Conservation (phyloP, 345 rosid species). For the thale cress (Arabidopsis thaliana) region DNA sequence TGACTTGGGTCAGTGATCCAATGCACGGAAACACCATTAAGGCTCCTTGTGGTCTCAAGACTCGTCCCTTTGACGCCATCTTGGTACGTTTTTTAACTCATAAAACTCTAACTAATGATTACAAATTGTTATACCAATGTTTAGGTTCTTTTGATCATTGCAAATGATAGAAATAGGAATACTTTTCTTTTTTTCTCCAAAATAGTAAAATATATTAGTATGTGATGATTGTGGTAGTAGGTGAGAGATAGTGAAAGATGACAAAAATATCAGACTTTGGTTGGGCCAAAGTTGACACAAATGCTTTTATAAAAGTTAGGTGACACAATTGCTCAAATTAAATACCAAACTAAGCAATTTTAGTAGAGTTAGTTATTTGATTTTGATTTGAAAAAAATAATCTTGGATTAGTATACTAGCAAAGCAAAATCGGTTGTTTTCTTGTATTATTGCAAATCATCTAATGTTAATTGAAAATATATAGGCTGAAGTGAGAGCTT, state of each 20-base stretch:
- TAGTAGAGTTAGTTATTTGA: not conserved
- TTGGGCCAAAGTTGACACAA: slow-evolving; percentile 36
- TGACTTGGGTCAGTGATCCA: slow-evolving; percentile 96
- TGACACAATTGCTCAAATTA: not conserved
- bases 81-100: slow-evolving; percentile 50
- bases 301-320: slow-evolving; percentile 25
- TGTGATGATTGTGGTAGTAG: slow-evolving; percentile 37
- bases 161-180: slow-evolving; percentile 18
- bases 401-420: not conserved
- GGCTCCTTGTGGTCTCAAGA: slow-evolving; percentile 96
- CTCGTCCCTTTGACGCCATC: slow-evolving; percentile 92
- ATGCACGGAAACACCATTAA: slow-evolving; percentile 98
- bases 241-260: slow-evolving; percentile 40
- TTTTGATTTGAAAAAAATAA: not conserved
- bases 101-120: not conserved
- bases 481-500: slow-evolving; percentile 73
- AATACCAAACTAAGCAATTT: not conserved
- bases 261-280: slow-evolving; percentile 28
- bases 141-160: slow-evolving; percentile 18
- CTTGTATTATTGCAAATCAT: slow-evolving; percentile 2
- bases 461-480: not conserved
- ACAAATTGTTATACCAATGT: slow-evolving; percentile 5
- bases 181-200: slow-evolving; percentile 1
- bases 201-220: slow-evolving; percentile 6
- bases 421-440: not conserved